phyloP scores from a whole-genome alignment of 2,329 filamentous ascomycete genomes.

The Bipolaris gigantea region DNA sequence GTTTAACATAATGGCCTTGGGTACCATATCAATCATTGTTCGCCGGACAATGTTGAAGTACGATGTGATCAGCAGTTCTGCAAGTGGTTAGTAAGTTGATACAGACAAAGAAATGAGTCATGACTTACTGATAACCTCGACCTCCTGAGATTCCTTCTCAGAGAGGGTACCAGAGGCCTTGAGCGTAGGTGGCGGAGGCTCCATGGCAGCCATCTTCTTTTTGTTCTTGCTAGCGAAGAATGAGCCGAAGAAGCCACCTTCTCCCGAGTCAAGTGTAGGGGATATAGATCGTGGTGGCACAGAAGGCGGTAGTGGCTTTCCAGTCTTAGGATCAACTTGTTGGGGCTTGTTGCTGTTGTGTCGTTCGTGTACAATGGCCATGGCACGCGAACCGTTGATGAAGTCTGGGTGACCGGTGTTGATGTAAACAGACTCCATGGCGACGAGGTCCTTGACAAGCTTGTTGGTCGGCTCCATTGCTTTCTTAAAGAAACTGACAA shows the following conservation, averaged over 20 bases:
- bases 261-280: conserved; percentile 70
- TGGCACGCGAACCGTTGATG: conserved; percentile 92
- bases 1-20: conserved; percentile 97
- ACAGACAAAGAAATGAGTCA: not conserved
- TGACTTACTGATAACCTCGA: conserved; percentile 92
- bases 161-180: conserved; percentile 93
- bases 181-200: conserved; percentile 85
- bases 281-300: conserved; percentile 73
- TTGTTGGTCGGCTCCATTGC: conserved; percentile 98
- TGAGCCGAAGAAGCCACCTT: conserved; percentile 87
- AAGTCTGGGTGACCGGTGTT: conserved; percentile 99
- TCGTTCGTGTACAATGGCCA: conserved; percentile 96
- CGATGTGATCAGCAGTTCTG: conserved; percentile 90
- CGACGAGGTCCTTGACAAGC: conserved; percentile 86
- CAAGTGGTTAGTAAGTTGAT: conserved; percentile 18
- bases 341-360: conserved; percentile 80
- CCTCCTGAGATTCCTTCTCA: conserved; percentile 92
- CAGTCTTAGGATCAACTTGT: conserved; percentile 97
- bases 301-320: conserved; percentile 78
- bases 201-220: conserved; percentile 99
- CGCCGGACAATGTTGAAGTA: conserved; percentile 98
- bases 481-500: conserved; percentile 96
- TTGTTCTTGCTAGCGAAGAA: conserved; percentile 99
- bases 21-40: conserved; percentile 99
- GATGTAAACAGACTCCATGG: conserved; percentile 96